Percentiles rank a stretch among this genome's conserved stretches.
Conservation (phyloP, 495 filamentous ascomycete genomes). For the Rhizodiscina lignyota region DNA sequence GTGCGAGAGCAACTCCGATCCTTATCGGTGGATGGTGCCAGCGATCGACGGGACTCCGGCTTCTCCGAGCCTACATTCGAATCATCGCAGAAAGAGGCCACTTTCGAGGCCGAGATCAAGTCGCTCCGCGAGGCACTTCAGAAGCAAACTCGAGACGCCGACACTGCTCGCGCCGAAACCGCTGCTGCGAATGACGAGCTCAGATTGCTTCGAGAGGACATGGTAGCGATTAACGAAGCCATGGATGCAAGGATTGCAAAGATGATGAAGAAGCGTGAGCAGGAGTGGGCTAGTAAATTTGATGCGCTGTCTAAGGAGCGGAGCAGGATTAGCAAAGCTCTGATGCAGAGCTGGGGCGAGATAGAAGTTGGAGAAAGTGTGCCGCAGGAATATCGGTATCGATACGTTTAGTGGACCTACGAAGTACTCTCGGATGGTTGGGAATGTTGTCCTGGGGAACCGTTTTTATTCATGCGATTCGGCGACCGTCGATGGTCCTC, state of each 20-base stretch:
- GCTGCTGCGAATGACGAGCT: neutral
- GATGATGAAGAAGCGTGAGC: slow-evolving; percentile 8
- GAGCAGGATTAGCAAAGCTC: slow-evolving; percentile 13
- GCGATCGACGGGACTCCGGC: neutral
- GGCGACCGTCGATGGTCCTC: too few relatives aligned
- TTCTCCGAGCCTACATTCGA: neutral
- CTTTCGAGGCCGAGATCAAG: neutral
- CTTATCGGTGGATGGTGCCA: neutral
- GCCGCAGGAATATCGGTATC: slow-evolving; percentile 17
- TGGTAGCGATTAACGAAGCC: slow-evolving; percentile 8
- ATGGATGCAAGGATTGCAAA: slow-evolving; percentile 9
- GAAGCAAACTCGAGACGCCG: too few relatives aligned
- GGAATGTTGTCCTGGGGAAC: too few relatives aligned
- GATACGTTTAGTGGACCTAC: slow-evolving; percentile 13
- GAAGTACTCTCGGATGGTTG: too few relatives aligned
- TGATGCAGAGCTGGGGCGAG: slow-evolving; percentile 20
- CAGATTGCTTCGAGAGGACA: neutral
- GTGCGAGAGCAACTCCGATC: neutral
- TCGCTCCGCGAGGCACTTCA: neutral
- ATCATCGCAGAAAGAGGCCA: neutral
- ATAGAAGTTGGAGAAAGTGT: slow-evolving; percentile 14
- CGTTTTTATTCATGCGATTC: too few relatives aligned
- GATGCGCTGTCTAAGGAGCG: slow-evolving; percentile 12
- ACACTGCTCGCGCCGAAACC: neutral
- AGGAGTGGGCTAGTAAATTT: slow-evolving; percentile 9